These are phyloP conservation scores for Petrea volubilis DNA, from an alignment of 257 asterid species.

Conservation along the genomic window DNA sequence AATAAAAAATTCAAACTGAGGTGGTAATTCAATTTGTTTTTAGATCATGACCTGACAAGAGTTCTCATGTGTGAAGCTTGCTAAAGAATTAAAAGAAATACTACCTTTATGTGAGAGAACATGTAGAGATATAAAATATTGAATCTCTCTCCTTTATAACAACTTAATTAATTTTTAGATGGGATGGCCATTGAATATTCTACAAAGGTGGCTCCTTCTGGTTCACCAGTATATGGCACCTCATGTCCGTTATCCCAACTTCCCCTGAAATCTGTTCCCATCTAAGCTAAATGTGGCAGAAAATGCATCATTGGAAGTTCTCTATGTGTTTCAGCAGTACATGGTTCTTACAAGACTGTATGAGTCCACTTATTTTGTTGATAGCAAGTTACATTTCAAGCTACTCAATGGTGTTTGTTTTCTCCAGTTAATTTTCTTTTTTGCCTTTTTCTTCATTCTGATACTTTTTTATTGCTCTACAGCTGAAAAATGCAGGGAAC, in stretches of 20 bases:
- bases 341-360: neutral
- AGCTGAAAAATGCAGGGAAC: conserved; percentile 86
- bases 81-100: no score
- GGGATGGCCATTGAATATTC: no score
- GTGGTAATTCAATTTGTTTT: no score
- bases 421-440: conserved; percentile 2
- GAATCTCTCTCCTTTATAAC: no score
- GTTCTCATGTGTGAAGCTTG: no score
- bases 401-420: neutral
- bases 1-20: no score
- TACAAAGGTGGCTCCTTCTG: neutral
- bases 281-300: neutral
- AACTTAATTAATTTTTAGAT: no score
- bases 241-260: conserved; percentile 2
- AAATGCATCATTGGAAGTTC: neutral
- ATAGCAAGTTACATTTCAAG: neutral
- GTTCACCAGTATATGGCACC: neutral
- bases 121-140: no score
- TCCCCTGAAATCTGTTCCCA: neutral
- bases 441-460: conserved; percentile 3
- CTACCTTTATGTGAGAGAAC: no score
- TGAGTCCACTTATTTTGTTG: neutral
- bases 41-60: no score
- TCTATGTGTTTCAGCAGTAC: conserved; percentile 1
- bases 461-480: conserved; percentile 21